Evolutionary conservation across 371 early-diverging fungal genomes (phyloP).

Genomic region (Batkoa obscura): DNA sequence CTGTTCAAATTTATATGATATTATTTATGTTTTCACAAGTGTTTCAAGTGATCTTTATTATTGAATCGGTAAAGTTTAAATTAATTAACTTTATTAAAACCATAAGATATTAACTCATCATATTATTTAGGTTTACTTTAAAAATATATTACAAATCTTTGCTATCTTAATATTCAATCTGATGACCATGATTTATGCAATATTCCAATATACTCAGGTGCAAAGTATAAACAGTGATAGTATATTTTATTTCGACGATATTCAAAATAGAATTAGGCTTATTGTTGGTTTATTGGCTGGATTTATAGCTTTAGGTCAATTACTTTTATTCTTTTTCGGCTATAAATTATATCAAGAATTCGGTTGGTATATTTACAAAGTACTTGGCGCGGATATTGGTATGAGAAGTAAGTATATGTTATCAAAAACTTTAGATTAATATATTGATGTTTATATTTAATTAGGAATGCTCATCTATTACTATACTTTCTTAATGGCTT

Average conservation of each 20-base stretch:
- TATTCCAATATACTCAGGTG: conserved; percentile 31
- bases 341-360: conserved; percentile 57
- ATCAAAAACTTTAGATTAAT: background rate
- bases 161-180: conserved; percentile 62
- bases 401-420: conserved; percentile 41
- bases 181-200: conserved; percentile 52
- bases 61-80: background rate
- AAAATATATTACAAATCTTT: conserved; percentile 79
- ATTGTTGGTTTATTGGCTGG: conserved; percentile 10
- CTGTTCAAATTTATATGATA: background rate
- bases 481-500: conserved; percentile 66
- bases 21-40: conserved; percentile 1
- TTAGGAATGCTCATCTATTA: conserved; percentile 66
- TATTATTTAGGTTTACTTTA: conserved; percentile 40
- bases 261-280: background rate
- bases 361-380: conserved; percentile 87
- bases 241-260: background rate
- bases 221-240: background rate
- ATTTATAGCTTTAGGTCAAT: conserved; percentile 12
- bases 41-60: background rate
- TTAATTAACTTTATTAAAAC: conserved; percentile 1
- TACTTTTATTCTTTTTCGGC: conserved; percentile 10
- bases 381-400: conserved; percentile 75
- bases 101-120: background rate
- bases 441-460: background rate